Evolutionary conservation across 495 filamentous ascomycete genomes (phyloP), one percentile per base, ranked within the genome.

Genomic region (Tuber aestivum): DNA sequence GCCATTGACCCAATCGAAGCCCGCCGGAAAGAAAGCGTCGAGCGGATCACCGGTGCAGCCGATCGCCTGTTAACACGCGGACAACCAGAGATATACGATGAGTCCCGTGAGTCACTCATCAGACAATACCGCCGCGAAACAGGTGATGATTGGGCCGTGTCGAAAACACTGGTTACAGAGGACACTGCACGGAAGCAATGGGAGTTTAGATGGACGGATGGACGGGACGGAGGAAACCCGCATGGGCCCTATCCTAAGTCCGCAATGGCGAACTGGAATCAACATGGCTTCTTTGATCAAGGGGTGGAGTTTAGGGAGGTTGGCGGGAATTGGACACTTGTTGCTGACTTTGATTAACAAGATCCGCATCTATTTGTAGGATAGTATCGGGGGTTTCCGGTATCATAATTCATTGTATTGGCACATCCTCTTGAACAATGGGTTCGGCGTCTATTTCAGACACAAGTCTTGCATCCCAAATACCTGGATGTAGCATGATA

Each of bases 181-280:
- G 75, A 77, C 23, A 70, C 73, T 23, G 78, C 69, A 12, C 77
- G 83, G 27, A 83, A 81, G 20, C 80, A 79, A 23, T 99, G 95
- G 95, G 92, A 98, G 83, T 98, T 92, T 82, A 86, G 93, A 41
- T 98, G 95, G 95, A 90, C 89, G 21, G 94, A 97, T 80, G 93
- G 91, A 65, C 87, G 93, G n/a, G 95, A 97, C 81, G 91, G 89
- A 5, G 93, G 89, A 0, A 87, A 90, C 70, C 87, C 88, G 44
- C 92, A 98, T 84, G 96, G 95, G 0, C 94, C 94, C 1, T 99
- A 94, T 83, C 92, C 97, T 80, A 90, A 88, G 21, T 80, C 86
- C 0, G 93, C 90, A 70, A 99, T 99, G 95, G 87, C 87, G 69
- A 90, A 92, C 0, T 99, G 95, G 95, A 89, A 91, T 76, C 88